Evolutionary conservation across 345 rosid species (phyloP).

Genomic region (Citrus unshiu): DNA sequence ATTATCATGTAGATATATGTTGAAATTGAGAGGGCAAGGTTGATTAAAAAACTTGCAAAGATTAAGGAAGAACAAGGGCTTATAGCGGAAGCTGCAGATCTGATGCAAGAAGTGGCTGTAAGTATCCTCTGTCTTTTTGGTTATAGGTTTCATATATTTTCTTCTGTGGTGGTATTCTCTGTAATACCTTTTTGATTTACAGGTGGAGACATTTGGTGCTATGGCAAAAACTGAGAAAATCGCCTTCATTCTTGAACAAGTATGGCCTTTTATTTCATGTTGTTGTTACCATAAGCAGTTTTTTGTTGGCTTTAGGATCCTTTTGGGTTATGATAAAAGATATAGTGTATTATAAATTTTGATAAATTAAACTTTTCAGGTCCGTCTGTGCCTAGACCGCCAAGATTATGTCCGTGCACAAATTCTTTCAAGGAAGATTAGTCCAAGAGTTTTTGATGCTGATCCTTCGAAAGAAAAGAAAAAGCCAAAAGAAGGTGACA

Average conservation of each 20-base stretch:
- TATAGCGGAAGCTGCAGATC: slow-evolving; percentile 94
- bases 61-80: slow-evolving; percentile 87
- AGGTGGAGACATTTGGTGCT: slow-evolving; percentile 99
- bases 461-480: slow-evolving; percentile 83
- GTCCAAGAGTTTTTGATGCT: slow-evolving; percentile 76
- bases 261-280: slow-evolving; percentile 24
- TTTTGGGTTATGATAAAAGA: not conserved
- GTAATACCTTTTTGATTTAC: slow-evolving; percentile 11
- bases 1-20: slow-evolving; percentile 67
- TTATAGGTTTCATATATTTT: not conserved
- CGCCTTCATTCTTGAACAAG: slow-evolving; percentile 94
- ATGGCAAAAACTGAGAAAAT: slow-evolving; percentile 98
- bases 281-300: not conserved
- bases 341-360: not conserved
- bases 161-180: not conserved
- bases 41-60: slow-evolving; percentile 85
- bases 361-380: slow-evolving; percentile 40
- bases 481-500: slow-evolving; percentile 90
- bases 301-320: not conserved
- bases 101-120: slow-evolving; percentile 99
- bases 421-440: slow-evolving; percentile 94
- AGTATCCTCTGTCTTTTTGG: slow-evolving; percentile 17
- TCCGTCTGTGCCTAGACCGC: slow-evolving; percentile 86
- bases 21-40: slow-evolving; percentile 89
- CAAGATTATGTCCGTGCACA: slow-evolving; percentile 94